These are phyloP conservation scores for Dendrostoma leiphaemia DNA, from an alignment of 2,329 filamentous ascomycete genomes.

Conservation along the genomic window DNA sequence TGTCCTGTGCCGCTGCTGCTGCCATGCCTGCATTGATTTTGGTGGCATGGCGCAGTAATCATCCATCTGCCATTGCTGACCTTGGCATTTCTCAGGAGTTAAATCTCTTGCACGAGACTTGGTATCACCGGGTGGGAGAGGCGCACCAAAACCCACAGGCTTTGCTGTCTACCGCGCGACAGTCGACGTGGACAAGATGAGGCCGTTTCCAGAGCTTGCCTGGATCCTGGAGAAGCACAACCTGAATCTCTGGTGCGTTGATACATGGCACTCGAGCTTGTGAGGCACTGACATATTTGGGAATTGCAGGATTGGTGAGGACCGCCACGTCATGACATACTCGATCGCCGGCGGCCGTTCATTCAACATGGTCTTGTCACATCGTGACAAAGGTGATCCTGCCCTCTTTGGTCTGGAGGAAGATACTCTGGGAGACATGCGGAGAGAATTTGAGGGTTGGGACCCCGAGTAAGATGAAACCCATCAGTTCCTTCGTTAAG, in stretches of 20 bases:
- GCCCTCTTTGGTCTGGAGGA: slow-evolving; percentile 26
- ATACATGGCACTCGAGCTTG: background rate
- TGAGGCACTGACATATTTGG: background rate
- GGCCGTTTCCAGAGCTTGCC: slow-evolving; percentile 30
- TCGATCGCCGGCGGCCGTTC: slow-evolving; percentile 38
- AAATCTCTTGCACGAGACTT: slow-evolving; percentile 28
- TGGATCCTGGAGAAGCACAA: slow-evolving; percentile 38
- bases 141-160: slow-evolving; percentile 27
- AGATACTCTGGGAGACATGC: slow-evolving; percentile 31
- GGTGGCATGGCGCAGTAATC: no score
- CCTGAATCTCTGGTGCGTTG: slow-evolving; percentile 36
- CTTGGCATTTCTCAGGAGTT: slow-evolving; percentile 20
- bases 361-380: slow-evolving; percentile 46
- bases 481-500: no score
- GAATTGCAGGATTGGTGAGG: slow-evolving; percentile 35
- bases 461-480: slow-evolving; percentile 27
- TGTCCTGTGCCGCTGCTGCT: no score
- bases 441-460: slow-evolving; percentile 31
- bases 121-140: slow-evolving; percentile 16
- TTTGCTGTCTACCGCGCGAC: slow-evolving; percentile 42
- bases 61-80: background rate
- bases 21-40: no score
- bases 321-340: slow-evolving; percentile 45
- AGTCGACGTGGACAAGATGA: slow-evolving; percentile 36
- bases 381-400: slow-evolving; percentile 35